These are phyloP conservation scores for Ceratobasidium sp. DNA, from an alignment of 1,284 basidiomycete genomes.

Conservation along the genomic window DNA sequence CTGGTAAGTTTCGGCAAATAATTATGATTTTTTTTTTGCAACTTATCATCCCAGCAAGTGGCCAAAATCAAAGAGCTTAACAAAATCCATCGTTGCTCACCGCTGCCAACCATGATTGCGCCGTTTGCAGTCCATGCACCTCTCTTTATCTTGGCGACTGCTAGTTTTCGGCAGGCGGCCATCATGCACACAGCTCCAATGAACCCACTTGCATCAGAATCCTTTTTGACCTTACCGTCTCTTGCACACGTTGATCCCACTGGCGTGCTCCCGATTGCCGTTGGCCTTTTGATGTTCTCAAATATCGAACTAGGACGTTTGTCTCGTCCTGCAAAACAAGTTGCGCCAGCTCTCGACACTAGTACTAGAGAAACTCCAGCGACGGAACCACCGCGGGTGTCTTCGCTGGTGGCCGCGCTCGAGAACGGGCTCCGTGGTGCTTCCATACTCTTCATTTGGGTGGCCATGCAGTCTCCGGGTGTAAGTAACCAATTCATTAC, in stretches of 20 bases:
- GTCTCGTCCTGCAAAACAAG: conserved; percentile 51
- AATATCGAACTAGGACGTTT: conserved; percentile 80
- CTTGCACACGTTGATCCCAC: conserved; percentile 77
- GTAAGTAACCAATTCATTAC: conserved; percentile 59
- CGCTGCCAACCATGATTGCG: conserved; percentile 67
- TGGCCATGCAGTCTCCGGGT: conserved; percentile 81
- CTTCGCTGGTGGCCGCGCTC: conserved; percentile 54
- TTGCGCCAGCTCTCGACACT: conserved; percentile 56
- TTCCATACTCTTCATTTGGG: conserved; percentile 76
- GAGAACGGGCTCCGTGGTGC: conserved; percentile 65
- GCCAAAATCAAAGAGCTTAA: conserved; percentile 59
- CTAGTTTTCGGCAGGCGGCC: conserved; percentile 67
- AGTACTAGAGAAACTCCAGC: conserved; percentile 60
- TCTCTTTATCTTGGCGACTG: conserved; percentile 72
- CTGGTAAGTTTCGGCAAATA: conserved; percentile 45
- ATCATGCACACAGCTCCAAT: conserved; percentile 58
- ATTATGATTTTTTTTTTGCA: conserved; percentile 1
- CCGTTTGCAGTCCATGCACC: conserved; percentile 77
- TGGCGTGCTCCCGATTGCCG: conserved; percentile 70
- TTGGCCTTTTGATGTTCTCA: conserved; percentile 77
- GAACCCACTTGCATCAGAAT: conserved; percentile 72
- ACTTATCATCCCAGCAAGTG: conserved; percentile 19
- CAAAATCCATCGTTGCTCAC: conserved; percentile 66
- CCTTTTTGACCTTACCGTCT: conserved; percentile 76
- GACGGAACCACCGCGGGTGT: conserved; percentile 59